Evolutionary conservation across 768 basidiomycete genomes (phyloP).

Genomic region (Mycena amicta): DNA sequence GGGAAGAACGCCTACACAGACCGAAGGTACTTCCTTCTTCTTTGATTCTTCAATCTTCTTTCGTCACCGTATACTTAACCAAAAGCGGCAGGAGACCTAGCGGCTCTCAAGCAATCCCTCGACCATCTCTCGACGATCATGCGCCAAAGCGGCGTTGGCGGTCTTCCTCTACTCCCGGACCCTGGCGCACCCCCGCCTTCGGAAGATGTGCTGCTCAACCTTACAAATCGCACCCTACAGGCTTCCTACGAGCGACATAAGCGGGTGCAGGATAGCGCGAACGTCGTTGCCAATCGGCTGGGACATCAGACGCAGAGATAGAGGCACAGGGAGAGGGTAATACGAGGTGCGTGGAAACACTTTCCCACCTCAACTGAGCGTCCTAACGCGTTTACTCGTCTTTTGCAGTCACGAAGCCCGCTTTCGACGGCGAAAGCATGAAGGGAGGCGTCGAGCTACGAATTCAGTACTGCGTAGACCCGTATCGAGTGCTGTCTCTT

Average conservation of each 20-base stretch:
- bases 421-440: too few species aligned
- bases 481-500: too few species aligned
- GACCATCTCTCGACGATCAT: conserved; percentile 49
- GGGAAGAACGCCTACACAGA: conserved; percentile 55
- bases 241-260: conserved; percentile 52
- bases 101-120: conserved; percentile 53
- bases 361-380: too few species aligned
- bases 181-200: conserved; percentile 34
- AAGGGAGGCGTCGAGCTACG: too few species aligned
- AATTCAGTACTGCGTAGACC: too few species aligned
- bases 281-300: conserved; percentile 40
- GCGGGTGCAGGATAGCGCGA: conserved; percentile 56
- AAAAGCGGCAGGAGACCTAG: conserved; percentile 48
- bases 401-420: too few species aligned
- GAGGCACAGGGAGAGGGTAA: not conserved
- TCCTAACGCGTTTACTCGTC: too few species aligned
- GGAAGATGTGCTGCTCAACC: conserved; percentile 49
- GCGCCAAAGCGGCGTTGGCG: conserved; percentile 65
- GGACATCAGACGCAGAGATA: not conserved
- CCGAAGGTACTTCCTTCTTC: conserved; percentile 44
- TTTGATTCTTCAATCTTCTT: not conserved
- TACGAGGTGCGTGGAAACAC: too few species aligned
- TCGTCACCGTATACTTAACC: not conserved
- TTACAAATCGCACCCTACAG: conserved; percentile 46
- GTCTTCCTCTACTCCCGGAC: conserved; percentile 51